Evolutionary conservation across 2,329 filamentous ascomycete genomes (phyloP).

Genomic region (Diaporthe sp.): DNA sequence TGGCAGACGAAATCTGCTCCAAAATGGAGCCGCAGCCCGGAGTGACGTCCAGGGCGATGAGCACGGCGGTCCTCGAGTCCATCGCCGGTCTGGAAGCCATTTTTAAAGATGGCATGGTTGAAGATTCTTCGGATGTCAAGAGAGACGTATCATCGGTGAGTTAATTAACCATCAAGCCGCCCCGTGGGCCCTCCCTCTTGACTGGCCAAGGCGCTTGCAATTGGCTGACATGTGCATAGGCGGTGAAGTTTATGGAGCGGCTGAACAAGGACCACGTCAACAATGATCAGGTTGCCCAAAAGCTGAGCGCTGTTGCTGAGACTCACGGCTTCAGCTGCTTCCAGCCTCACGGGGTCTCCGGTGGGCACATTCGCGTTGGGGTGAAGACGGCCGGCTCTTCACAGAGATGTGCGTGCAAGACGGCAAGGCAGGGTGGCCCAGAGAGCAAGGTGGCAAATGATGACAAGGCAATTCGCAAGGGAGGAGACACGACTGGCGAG

Average conservation of each 20-base stretch:
- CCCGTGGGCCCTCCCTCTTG: not conserved
- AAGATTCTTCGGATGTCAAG: not conserved
- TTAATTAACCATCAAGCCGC: not conserved
- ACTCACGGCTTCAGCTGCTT: not conserved
- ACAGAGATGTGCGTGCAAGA: not conserved
- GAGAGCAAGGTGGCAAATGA: not conserved
- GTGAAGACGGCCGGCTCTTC: not conserved
- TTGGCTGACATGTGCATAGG: not conserved
- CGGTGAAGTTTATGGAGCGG: not conserved
- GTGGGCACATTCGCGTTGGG: not conserved
- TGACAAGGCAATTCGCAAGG: not conserved
- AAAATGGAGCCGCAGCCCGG: not conserved
- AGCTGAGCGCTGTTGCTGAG: not conserved
- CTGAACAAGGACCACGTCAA: not conserved
- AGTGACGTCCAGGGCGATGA: not conserved
- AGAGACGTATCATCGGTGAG: not conserved
- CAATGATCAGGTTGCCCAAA: not conserved
- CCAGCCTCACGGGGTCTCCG: not conserved
- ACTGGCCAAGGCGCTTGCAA: too few species aligned
- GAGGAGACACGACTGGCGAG: not conserved
- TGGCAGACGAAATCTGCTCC: not conserved
- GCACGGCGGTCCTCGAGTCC: slow-evolving; percentile 2
- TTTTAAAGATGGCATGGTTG: not conserved
- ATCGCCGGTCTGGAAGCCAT: not conserved
- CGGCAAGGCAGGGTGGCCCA: not conserved